Evolutionary conservation across 108 stramenopile genomes (phyloP), one percentile per base, ranked within the genome.

Genomic region (Nitzschia putrida): DNA sequence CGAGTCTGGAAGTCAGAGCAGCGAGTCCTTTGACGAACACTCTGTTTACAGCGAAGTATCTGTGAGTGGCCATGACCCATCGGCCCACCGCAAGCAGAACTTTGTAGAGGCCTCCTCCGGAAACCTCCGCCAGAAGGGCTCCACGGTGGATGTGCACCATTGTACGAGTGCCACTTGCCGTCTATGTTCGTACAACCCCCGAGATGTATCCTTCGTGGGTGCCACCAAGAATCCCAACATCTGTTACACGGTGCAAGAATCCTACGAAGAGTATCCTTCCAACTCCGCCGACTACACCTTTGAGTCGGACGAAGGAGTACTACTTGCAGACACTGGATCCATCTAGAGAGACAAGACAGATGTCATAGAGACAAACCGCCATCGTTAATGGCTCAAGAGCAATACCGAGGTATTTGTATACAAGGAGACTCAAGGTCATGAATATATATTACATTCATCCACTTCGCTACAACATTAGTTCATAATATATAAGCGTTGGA

Each of bases 71-170:
- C 43, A 34, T 11, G 66, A 74, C 22, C 38, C 37, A 26, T 76
- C 74, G 16, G 23, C 42, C 26, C 53, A 61, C 37, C 58, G 74
- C 16, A 76, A 69, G 42, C 45, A 0, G 21, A 20, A 60, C 38
- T 38, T 68, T 12, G 61, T 76, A 6, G 13, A 55, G 9, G 40
- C 74, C 1, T 38, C 44, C 21, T 13, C 55, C 12, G 39, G 12
- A 3, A 53, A 61, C 24, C 63, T 84, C 11, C 72, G 75, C 0
- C 22, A 40, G 16, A 68, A 74, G 53, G 72, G 68, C 23, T 74
- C 72, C 10, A 63, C 47, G 9, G 76, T 78, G 12, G 76, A 84
- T 53, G 83, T 84, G 3, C 83, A 84, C 41, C 41, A 71, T 14
- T 84, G 83, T 37, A 72, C 55, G 14, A 78, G 76, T 63, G 55